Percentiles rank a stretch among this genome's conserved stretches.
phyloP scores from a whole-genome alignment of 371 early-diverging fungal species.

The Apophysomyces variabilis region DNA sequence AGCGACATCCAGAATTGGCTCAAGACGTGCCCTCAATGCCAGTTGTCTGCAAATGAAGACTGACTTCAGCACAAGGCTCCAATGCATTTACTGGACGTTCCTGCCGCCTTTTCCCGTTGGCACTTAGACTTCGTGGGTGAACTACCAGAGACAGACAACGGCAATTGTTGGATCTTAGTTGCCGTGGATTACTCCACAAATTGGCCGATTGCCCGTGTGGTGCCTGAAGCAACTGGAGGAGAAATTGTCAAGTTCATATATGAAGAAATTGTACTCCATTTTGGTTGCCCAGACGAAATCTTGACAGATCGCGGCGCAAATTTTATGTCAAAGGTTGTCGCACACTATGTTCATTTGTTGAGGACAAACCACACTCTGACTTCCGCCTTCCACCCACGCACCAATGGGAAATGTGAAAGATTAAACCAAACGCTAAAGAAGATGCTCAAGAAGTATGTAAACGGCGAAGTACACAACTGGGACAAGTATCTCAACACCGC shows the following conservation, averaged over 20 bases:
- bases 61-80: too few relatives aligned
- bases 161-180: slow-evolving; percentile 27
- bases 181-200: slow-evolving; percentile 48
- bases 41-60: too few relatives aligned
- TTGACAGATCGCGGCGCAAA: not conserved
- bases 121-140: slow-evolving; percentile 38
- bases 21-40: too few relatives aligned
- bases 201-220: slow-evolving; percentile 39
- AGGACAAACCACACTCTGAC: slow-evolving; percentile 11
- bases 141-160: slow-evolving; percentile 18
- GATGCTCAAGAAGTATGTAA: slow-evolving; percentile 27
- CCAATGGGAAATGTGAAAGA: slow-evolving; percentile 26
- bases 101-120: slow-evolving; percentile 27
- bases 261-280: slow-evolving; percentile 27
- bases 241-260: slow-evolving; percentile 39
- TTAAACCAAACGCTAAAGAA: slow-evolving; percentile 14
- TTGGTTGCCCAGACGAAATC: not conserved
- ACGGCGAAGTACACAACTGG: slow-evolving; percentile 19
- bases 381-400: slow-evolving; percentile 15
- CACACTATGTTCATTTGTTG: not conserved
- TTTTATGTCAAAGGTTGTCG: slow-evolving; percentile 11
- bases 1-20: too few relatives aligned
- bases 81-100: too few relatives aligned
- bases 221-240: slow-evolving; percentile 33
- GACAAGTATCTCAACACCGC: slow-evolving; percentile 18